These are phyloP conservation scores for Lichtheimia ramosa DNA, from an alignment of 371 early-diverging fungal genomes.

Conservation along the genomic window DNA sequence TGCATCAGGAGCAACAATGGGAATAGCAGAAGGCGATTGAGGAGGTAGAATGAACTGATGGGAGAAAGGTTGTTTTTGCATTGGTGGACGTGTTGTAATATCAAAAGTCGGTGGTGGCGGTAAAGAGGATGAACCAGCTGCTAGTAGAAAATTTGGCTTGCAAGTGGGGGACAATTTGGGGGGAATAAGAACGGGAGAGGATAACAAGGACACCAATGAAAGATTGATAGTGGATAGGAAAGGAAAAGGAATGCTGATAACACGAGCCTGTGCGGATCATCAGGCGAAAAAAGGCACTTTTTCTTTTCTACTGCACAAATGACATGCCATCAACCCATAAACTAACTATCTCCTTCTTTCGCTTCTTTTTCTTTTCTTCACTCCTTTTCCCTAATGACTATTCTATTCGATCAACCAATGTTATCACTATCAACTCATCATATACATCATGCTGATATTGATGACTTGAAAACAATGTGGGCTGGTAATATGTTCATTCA, in stretches of 20 bases:
- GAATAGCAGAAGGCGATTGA: conserved; percentile 55
- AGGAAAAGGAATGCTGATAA: no score
- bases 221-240: no score
- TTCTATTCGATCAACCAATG: conserved; percentile 12
- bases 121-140: no score
- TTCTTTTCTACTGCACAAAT: neutral
- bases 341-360: conserved; percentile 9
- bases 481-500: neutral
- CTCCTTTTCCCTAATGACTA: conserved; percentile 1
- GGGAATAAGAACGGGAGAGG: no score
- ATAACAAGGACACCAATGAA: no score
- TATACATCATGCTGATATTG: conserved; percentile 9
- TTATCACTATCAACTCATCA: conserved; percentile 8
- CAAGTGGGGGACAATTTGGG: neutral
- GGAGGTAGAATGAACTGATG: conserved; percentile 45
- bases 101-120: no score
- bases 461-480: conserved; percentile 12
- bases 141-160: no score
- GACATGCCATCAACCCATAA: neutral
- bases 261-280: no score
- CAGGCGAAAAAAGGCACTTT: conserved; percentile 1
- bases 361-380: neutral
- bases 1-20: conserved; percentile 55
- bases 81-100: neutral
- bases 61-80: conserved; percentile 27